Conservation (phyloP, 352 stramenopile species). For the Phytopythium boreale region DNA sequence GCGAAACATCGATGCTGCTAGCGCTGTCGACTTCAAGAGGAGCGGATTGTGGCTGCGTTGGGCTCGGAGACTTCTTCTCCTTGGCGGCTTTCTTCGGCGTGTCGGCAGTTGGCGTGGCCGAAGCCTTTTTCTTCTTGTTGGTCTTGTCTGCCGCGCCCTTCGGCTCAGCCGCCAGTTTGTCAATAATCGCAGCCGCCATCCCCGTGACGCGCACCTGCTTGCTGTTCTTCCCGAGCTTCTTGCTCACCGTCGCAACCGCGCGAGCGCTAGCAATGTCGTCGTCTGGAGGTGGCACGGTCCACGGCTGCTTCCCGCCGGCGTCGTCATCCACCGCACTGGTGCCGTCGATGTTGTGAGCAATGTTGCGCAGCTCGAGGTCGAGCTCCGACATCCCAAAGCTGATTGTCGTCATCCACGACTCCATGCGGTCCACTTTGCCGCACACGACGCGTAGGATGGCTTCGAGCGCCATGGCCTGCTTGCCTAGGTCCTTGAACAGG, state of each 20-base stretch:
- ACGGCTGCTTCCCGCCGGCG: conserved; percentile 31
- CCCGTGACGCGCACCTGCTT: conserved; percentile 53
- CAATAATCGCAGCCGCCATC: conserved; percentile 62
- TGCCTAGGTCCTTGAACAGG: conserved; percentile 67
- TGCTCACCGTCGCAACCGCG: conserved; percentile 30
- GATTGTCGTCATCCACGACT: conserved; percentile 70
- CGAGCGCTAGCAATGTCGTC: conserved; percentile 15
- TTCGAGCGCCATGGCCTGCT: conserved; percentile 76
- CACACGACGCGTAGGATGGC: conserved; percentile 63
- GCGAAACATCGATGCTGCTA: not conserved
- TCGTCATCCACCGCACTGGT: conserved; percentile 61
- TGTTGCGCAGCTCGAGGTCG: conserved; percentile 71
- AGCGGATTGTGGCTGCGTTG: not conserved
- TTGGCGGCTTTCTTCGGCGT: conserved; percentile 13
- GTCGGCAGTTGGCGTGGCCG: not conserved
- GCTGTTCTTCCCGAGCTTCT: conserved; percentile 50
- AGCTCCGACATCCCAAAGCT: conserved; percentile 74
- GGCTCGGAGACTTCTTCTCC: conserved; percentile 15
- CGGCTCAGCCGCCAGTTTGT: conserved; percentile 28
- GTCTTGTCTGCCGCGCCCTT: conserved; percentile 20
- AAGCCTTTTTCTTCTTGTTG: conserved; percentile 20
- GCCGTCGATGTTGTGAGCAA: conserved; percentile 82
- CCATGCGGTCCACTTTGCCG: conserved; percentile 71
- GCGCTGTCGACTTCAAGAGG: not conserved
- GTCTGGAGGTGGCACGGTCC: conserved; percentile 34